Evolutionary conservation across 2,329 filamentous ascomycete genomes (phyloP).

Genomic region (Ophiognomonia clavigignenti-juglandacearum): DNA sequence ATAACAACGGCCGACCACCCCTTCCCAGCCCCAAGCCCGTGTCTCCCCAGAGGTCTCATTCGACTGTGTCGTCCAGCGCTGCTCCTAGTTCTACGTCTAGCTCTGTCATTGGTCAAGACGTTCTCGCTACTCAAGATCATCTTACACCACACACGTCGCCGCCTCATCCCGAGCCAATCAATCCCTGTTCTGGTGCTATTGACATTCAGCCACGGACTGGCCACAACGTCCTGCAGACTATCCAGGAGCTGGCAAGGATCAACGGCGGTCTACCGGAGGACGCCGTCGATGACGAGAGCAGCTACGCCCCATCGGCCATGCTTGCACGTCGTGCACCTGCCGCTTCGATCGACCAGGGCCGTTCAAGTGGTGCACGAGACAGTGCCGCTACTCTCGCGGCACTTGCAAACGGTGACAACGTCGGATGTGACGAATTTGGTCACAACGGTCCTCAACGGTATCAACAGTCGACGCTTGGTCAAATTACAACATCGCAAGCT

Average conservation of each 20-base stretch:
- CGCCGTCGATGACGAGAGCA: conserved; percentile 5
- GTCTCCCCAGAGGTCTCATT: conserved; percentile 1
- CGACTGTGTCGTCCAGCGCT: conserved; percentile 8
- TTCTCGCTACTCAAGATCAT: conserved; percentile 8
- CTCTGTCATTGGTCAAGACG: conserved; percentile 10
- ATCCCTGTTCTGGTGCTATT: neutral
- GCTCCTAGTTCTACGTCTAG: conserved; percentile 3
- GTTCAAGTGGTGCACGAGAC: no score
- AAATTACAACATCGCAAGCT: no score
- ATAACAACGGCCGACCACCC: neutral
- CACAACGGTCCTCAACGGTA: no score
- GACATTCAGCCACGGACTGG: neutral
- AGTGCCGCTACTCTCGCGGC: no score
- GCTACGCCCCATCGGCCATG: conserved; percentile 2
- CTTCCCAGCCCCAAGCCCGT: neutral
- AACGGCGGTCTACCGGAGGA: conserved; percentile 14
- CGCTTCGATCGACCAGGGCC: conserved; percentile 3
- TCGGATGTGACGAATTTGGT: no score
- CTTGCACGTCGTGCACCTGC: neutral
- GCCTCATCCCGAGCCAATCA: neutral
- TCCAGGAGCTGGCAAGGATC: conserved; percentile 8
- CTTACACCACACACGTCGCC: conserved; percentile 13
- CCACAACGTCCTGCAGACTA: neutral
- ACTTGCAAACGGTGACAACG: no score
- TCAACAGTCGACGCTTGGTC: no score